These are phyloP conservation scores for Zoysia matrella DNA, from an alignment of 202 grass and related monocot species.

Conservation along the genomic window DNA sequence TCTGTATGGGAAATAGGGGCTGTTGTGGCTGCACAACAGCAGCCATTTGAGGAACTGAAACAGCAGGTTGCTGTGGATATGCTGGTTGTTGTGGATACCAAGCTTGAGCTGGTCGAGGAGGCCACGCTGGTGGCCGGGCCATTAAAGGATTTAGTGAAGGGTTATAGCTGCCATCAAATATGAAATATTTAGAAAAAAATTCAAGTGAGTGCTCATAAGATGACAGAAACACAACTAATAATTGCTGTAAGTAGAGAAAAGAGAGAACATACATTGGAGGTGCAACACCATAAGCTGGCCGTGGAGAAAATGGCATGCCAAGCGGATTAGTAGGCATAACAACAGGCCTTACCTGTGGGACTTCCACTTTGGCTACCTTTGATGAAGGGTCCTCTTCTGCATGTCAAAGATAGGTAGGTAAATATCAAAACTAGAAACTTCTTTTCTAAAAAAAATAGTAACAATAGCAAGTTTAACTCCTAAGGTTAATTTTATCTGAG, in stretches of 20 bases:
- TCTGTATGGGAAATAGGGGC: conserved; percentile 94
- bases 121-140: conserved; percentile 69
- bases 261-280: conserved; percentile 70
- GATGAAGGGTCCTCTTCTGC: conserved; percentile 85
- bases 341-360: conserved; percentile 55
- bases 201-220: not conserved
- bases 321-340: conserved; percentile 67
- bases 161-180: conserved; percentile 72
- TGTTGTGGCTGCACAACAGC: conserved; percentile 60
- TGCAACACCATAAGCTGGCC: conserved; percentile 62
- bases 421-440: not conserved
- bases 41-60: conserved; percentile 56
- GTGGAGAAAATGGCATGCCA: conserved; percentile 66
- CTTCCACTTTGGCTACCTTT: conserved; percentile 83
- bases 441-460: not conserved
- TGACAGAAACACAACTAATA: conserved; percentile 3
- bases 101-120: conserved; percentile 51
- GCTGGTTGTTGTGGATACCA: conserved; percentile 76
- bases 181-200: conserved; percentile 20
- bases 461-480: conserved; percentile 19
- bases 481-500: conserved; percentile 12
- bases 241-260: conserved; percentile 3
- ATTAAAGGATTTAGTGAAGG: conserved; percentile 71
- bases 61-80: conserved; percentile 62
- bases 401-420: conserved; percentile 26